phyloP scores from a whole-genome alignment of 163 green algal species.

The Scenedesmus sp. region DNA sequence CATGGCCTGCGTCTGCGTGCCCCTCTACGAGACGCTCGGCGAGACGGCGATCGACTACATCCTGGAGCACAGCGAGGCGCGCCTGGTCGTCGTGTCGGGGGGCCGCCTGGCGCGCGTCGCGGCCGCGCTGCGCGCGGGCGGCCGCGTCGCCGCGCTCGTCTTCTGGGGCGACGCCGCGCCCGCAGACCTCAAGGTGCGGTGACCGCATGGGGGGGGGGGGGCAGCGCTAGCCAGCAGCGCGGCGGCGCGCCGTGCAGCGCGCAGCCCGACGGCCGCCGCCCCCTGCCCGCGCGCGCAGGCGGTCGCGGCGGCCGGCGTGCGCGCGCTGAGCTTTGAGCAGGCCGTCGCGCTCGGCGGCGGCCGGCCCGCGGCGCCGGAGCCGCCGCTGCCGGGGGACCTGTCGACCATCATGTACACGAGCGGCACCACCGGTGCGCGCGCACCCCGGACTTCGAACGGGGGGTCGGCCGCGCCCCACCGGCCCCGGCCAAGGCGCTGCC shows the following conservation, averaged over 20 bases:
- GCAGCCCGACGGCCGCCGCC: background rate
- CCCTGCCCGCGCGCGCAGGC: constrained; percentile 43
- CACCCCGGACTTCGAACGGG: no score
- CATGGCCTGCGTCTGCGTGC: constrained; percentile 74
- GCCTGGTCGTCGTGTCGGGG: constrained; percentile 57
- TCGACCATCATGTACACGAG: constrained; percentile 92
- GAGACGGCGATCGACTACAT: constrained; percentile 95
- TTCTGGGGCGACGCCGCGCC: constrained; percentile 32
- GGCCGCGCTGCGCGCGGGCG: constrained; percentile 1
- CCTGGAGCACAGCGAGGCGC: constrained; percentile 80
- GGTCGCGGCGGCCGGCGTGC: constrained; percentile 48
- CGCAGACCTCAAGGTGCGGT: no score
- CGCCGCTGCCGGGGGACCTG: constrained; percentile 69
- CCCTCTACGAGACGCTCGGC: constrained; percentile 95
- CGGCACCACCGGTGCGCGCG: constrained; percentile 66
- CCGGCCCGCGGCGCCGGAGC: constrained; percentile 61
- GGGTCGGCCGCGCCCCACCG: no score
- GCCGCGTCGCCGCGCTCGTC: background rate
- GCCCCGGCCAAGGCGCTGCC: no score
- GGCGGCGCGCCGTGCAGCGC: background rate
- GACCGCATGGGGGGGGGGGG: no score
- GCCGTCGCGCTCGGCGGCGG: constrained; percentile 59
- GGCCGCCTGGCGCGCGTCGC: constrained; percentile 19
- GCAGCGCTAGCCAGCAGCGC: background rate
- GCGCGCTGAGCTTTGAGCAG: constrained; percentile 58